These are phyloP conservation scores for Aspergillus ostianus DNA, from an alignment of 495 filamentous ascomycete species.

Conservation along the genomic window DNA sequence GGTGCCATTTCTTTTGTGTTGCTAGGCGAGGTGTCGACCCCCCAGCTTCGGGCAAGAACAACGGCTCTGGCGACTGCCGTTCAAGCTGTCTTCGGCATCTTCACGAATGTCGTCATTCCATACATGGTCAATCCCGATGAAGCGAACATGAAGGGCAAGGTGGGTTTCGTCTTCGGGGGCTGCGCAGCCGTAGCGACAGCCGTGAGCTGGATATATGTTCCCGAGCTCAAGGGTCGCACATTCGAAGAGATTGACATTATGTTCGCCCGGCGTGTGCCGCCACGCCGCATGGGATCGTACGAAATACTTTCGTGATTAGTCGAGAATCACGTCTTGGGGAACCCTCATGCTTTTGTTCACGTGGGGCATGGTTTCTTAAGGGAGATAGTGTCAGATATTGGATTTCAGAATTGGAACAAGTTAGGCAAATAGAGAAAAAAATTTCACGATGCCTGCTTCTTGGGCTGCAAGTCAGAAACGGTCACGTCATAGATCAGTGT, in stretches of 20 bases:
- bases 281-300: constrained; percentile 23
- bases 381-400: too few relatives aligned
- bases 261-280: constrained; percentile 34
- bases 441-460: too few relatives aligned
- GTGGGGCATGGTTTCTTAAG: too few relatives aligned
- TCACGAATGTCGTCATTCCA: constrained; percentile 61
- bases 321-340: too few relatives aligned
- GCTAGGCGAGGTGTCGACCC: constrained; percentile 57
- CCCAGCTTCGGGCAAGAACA: constrained; percentile 59
- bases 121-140: constrained; percentile 67
- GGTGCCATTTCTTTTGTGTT: constrained; percentile 64
- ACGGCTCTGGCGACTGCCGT: constrained; percentile 60
- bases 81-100: constrained; percentile 57
- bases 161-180: constrained; percentile 67
- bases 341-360: too few relatives aligned
- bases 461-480: too few relatives aligned
- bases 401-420: too few relatives aligned
- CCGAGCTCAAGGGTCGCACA: constrained; percentile 58
- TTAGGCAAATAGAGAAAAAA: too few relatives aligned
- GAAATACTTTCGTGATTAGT: too few relatives aligned
- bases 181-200: constrained; percentile 39
- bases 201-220: constrained; percentile 54
- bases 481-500: too few relatives aligned
- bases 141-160: constrained; percentile 61
- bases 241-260: constrained; percentile 54